Evolutionary conservation across 768 basidiomycete genomes (phyloP), one percentile per base, ranked within the genome.

Genomic region (Lactarius sanguifluus): DNA sequence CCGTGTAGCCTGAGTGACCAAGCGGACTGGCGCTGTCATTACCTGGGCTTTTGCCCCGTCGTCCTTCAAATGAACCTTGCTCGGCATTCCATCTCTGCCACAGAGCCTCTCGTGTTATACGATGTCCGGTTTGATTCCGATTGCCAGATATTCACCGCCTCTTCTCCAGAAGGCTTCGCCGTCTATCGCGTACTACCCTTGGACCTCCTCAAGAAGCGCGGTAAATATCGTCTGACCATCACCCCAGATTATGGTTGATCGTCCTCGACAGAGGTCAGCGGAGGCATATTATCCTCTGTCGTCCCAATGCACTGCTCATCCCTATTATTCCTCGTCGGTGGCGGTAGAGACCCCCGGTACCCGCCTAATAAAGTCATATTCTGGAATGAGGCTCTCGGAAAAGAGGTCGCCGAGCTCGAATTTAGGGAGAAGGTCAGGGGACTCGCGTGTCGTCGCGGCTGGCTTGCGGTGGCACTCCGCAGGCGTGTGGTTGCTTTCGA

Each of bases 281-380:
- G 89, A 45, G 92, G 93, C 34, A 94, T 93, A 2, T 80, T 94
- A 1, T 79, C 89, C n/a, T 81, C 84, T 30, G 90, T 85, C 20
- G 82, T 92, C 16, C 94, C 94, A 3, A 78, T 92, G 63, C 92
- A 95, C 73, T 83, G 87, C 13, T 88, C 92, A 13, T 93, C 92
- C 66, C 79, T 96, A 25, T 80, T 95, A 58, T 94, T 94, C 76
- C 86, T 96, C 57, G 81, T 94, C 62, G 94, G 94, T 58, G 94
- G 94, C 55, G 92, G 94, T 45, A 84, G 87, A 62, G 94, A 91
- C 75, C 94, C 94, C 36, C 83, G 89, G 12, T 96, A 94, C 77
- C 91, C 94, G 34, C 91, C 90, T 34, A 96, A 96, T 78, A 96
- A 96, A 79, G 91, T 95, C 62, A 82, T 96, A 69, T 75, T 96